These are phyloP conservation scores for Lodderomyces theae DNA, from an alignment of 1,139 yeast genomes.

Conservation along the genomic window DNA sequence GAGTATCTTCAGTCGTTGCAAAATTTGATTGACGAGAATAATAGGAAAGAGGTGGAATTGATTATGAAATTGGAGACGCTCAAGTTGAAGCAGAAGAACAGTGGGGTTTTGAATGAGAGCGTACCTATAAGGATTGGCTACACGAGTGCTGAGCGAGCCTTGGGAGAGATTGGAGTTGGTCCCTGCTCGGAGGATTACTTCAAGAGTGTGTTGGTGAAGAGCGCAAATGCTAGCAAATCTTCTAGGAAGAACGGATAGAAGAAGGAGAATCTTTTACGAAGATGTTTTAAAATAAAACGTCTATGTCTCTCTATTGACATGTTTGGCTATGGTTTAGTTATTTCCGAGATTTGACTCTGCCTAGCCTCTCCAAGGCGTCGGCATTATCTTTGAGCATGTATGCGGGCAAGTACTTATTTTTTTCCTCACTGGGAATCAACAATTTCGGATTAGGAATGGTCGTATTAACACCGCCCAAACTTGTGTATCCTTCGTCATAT, in stretches of 20 bases:
- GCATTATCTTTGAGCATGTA: conserved; percentile 59
- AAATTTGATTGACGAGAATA: conserved; percentile 70
- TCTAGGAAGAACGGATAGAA: conserved; percentile 16
- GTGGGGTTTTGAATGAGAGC: conserved; percentile 17
- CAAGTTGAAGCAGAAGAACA: conserved; percentile 29
- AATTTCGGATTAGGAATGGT: conserved; percentile 68
- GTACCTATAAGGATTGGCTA: conserved; percentile 46
- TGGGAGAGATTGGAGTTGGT: conserved; percentile 80
- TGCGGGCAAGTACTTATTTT: conserved; percentile 53
- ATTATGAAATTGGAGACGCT: conserved; percentile 58
- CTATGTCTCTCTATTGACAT: background rate
- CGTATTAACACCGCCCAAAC: conserved; percentile 69
- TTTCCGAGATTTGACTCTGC: conserved; percentile 19
- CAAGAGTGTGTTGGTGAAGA: conserved; percentile 32
- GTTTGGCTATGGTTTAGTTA: conserved; percentile 4
- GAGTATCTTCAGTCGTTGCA: conserved; percentile 79
- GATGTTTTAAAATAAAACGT: no score
- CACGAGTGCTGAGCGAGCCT: conserved; percentile 78
- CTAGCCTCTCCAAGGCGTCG: conserved; percentile 52
- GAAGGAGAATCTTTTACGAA: no score
- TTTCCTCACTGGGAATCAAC: conserved; percentile 15
- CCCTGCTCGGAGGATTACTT: conserved; percentile 59
- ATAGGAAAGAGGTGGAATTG: conserved; percentile 74
- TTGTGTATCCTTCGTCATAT: conserved; percentile 78
- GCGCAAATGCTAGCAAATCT: conserved; percentile 27